These are phyloP conservation scores for Colletotrichum orbiculare DNA, from an alignment of 2,329 filamentous ascomycete genomes.

Conservation along the genomic window DNA sequence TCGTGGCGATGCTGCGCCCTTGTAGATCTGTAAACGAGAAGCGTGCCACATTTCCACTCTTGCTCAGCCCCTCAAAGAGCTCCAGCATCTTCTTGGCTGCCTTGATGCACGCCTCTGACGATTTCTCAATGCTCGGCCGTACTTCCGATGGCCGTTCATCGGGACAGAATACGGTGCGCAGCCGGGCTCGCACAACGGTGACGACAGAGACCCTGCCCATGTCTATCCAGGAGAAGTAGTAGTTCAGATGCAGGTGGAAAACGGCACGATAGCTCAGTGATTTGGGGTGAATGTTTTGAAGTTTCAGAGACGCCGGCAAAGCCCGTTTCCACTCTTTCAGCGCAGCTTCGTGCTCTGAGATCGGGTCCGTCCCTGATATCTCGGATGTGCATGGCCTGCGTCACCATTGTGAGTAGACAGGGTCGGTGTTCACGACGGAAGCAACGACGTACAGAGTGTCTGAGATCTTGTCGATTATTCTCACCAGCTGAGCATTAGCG, in stretches of 20 bases:
- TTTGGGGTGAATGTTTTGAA: constrained; percentile 43
- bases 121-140: constrained; percentile 31
- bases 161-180: constrained; percentile 37
- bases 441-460: constrained; percentile 26
- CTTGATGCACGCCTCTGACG: constrained; percentile 44
- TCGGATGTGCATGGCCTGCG: too few relatives aligned
- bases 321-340: constrained; percentile 47
- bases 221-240: constrained; percentile 50
- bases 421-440: too few relatives aligned
- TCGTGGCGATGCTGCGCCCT: constrained; percentile 51
- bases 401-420: too few relatives aligned
- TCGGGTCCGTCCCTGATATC: not conserved
- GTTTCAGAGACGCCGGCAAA: constrained; percentile 41
- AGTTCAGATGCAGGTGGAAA: constrained; percentile 50
- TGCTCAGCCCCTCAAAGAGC: constrained; percentile 45
- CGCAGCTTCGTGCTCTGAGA: constrained; percentile 36
- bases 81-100: constrained; percentile 46
- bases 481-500: constrained; percentile 43
- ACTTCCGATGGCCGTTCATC: constrained; percentile 12
- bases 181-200: constrained; percentile 43
- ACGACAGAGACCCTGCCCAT: constrained; percentile 49
- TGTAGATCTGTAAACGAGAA: constrained; percentile 54
- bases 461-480: constrained; percentile 44
- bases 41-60: constrained; percentile 45
- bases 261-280: constrained; percentile 46